Evolutionary conservation across 345 rosid genomes (phyloP).

Genomic region (Aegle marmelos): DNA sequence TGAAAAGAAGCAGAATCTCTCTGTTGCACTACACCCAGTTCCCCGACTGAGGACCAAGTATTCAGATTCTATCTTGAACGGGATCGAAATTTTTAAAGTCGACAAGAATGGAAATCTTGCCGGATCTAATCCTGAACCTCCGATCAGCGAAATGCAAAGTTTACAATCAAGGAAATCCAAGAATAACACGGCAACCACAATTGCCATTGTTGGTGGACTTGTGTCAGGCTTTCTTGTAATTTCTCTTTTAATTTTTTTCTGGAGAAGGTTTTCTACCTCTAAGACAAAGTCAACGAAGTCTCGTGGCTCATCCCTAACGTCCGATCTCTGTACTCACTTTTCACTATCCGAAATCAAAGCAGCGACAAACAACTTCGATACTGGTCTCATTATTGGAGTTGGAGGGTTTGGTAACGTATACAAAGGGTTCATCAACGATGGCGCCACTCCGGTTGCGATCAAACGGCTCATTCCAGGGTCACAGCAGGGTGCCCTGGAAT

Average conservation of each 20-base stretch:
- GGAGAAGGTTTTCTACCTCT: not conserved
- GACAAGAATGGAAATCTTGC: conserved; percentile 9
- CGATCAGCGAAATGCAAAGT: not conserved
- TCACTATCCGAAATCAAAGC: conserved; percentile 16
- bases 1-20: conserved; percentile 23
- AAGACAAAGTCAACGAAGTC: not conserved
- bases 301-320: not conserved
- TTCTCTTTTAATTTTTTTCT: not conserved
- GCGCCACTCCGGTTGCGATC: no score
- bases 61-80: conserved; percentile 47
- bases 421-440: no score
- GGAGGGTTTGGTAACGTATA: conserved; percentile 42
- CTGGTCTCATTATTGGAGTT: conserved; percentile 24
- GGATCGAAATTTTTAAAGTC: conserved; percentile 53
- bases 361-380: conserved; percentile 37
- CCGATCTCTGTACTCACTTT: not conserved
- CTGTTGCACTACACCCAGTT: conserved; percentile 23
- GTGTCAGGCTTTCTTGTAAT: not conserved
- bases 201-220: not conserved
- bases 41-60: not conserved
- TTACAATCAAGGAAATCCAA: no score
- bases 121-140: conserved; percentile 28
- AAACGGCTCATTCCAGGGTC: no score
- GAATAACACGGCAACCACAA: no score
- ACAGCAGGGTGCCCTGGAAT: no score